These are phyloP conservation scores for Furcasterigmium sp. DNA, from an alignment of 2,329 filamentous ascomycete genomes.

Conservation along the genomic window DNA sequence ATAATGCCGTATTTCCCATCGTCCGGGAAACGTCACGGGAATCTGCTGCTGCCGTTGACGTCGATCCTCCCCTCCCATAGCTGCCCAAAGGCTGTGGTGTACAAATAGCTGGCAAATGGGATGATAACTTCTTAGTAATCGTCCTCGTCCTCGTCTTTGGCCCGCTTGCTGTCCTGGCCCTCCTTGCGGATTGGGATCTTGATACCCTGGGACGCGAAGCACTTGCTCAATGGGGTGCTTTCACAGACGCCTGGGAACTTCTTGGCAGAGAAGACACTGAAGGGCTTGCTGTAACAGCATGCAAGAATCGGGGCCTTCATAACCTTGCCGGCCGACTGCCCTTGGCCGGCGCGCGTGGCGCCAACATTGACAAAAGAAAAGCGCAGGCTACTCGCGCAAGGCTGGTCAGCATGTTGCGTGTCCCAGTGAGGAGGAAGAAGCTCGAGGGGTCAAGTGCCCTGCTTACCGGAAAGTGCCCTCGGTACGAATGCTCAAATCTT, in stretches of 20 bases:
- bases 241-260: constrained; percentile 98
- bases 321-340: constrained; percentile 54
- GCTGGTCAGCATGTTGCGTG: not conserved
- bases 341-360: constrained; percentile 30
- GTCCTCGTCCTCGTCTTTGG: constrained; percentile 51
- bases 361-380: constrained; percentile 85
- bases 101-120: no score
- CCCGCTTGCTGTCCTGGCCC: constrained; percentile 39
- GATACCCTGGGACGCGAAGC: constrained; percentile 88
- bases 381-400: constrained; percentile 42
- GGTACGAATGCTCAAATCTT: constrained; percentile 89
- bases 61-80: no score
- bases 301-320: constrained; percentile 78
- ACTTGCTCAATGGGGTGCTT: constrained; percentile 84
- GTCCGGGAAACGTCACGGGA: no score
- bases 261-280: constrained; percentile 94
- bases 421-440: not conserved
- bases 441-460: not conserved
- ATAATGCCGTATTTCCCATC: no score
- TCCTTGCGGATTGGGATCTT: constrained; percentile 97
- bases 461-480: constrained; percentile 82
- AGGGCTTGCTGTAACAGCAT: constrained; percentile 78
- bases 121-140: no score
- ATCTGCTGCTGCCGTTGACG: no score
- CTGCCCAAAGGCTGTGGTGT: no score